Evolutionary conservation across 257 asterid species (phyloP).

Genomic region (Solanum habrochaites): DNA sequence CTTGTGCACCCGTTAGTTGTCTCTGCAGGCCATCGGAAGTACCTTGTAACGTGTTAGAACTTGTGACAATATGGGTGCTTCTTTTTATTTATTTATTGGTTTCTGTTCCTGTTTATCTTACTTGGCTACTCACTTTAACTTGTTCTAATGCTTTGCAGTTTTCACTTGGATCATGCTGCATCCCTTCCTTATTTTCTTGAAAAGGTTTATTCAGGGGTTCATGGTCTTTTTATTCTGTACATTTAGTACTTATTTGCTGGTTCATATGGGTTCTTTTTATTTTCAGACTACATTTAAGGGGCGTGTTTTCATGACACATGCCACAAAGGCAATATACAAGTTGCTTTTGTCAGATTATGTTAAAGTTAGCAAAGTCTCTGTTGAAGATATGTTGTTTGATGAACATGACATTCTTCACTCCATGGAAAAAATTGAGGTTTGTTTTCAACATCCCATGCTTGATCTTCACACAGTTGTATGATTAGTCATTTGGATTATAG

Average conservation of each 20-base stretch:
- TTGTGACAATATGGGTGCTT: background rate
- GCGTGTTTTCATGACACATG: conserved; percentile 94
- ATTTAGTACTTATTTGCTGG: background rate
- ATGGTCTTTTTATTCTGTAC: background rate
- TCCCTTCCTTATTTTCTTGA: conserved; percentile 95
- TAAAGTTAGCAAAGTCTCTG: conserved; percentile 97
- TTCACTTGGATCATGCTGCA: conserved; percentile 99
- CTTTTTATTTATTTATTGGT: background rate
- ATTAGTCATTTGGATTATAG: background rate
- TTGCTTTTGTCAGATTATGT: conserved; percentile 84
- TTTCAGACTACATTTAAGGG: conserved; percentile 83
- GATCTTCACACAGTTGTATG: background rate
- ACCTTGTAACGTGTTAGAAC: background rate
- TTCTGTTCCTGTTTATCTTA: background rate
- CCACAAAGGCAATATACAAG: conserved; percentile 94
- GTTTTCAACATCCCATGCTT: conserved; percentile 3
- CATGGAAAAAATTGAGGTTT: conserved; percentile 93
- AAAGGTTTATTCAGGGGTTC: conserved; percentile 42
- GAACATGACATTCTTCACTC: conserved; percentile 76
- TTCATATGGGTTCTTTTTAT: conserved; percentile 3
- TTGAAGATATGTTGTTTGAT: conserved; percentile 85
- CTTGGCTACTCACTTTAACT: background rate
- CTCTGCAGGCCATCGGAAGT: background rate
- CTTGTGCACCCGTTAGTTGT: background rate
- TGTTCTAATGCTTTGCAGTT: conserved; percentile 38